These are phyloP conservation scores for Suillus variegatus DNA, from an alignment of 768 basidiomycete species.

Conservation along the genomic window DNA sequence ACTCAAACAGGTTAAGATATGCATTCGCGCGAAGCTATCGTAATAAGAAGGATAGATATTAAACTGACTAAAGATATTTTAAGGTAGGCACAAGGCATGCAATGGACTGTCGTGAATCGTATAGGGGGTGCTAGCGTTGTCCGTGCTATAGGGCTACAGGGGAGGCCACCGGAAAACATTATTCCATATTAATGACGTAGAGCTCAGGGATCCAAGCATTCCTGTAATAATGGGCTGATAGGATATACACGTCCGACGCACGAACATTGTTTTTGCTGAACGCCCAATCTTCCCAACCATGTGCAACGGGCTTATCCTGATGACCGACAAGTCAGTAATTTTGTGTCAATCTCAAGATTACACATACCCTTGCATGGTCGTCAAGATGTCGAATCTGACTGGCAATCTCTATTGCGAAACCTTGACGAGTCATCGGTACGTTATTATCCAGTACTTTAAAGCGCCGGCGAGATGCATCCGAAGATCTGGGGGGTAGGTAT, in stretches of 20 bases:
- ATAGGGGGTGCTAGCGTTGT: neutral
- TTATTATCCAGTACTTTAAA: conserved; percentile 10
- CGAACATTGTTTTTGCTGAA: conserved; percentile 18
- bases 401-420: conserved; percentile 13
- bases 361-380: neutral
- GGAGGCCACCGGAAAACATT: conserved; percentile 1
- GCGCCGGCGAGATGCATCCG: conserved; percentile 16
- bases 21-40: neutral
- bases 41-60: neutral
- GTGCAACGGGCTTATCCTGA: conserved; percentile 2
- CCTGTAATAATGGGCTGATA: conserved; percentile 29
- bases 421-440: conserved; percentile 21
- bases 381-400: neutral
- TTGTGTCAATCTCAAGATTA: neutral
- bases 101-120: neutral
- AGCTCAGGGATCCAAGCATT: conserved; percentile 30
- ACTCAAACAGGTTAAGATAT: neutral
- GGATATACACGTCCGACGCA: conserved; percentile 17
- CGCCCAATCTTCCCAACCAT: conserved; percentile 23
- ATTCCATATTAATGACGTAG: conserved; percentile 22
- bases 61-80: neutral
- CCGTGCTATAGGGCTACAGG: too few relatives aligned
- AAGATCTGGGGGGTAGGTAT: conserved; percentile 6
- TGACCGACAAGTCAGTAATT: neutral
- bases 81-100: neutral